Base-by-base conservation (phyloP, 208 protist species). In the Leishmania tarentolae region DNA sequence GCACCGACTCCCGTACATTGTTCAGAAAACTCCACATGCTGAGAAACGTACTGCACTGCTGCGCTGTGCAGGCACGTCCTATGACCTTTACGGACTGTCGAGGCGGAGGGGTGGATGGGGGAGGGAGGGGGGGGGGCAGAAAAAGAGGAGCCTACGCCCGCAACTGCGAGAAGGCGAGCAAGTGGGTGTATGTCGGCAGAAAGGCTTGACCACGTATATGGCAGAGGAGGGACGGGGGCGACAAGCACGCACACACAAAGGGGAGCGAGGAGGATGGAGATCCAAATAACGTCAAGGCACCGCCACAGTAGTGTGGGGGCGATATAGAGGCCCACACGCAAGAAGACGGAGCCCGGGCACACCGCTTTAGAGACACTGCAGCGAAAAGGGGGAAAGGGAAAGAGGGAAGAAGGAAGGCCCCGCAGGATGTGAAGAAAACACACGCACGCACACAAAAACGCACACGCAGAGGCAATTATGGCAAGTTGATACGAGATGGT, bases 1-100 rank as follows among this genome's bases (percentile, higher is more conserved):
- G 76, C 56, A 85, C 76, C 53, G 81, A 85, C 76, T 80, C 81
- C 19, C 81, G 81, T n/a, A 85, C 81, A 42, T 79, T 66, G 57
- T 42, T 82, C 19, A 86, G 53, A 52, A 86, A 81, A 6, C 82
- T 53, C 82, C 82, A 86, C 82, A 86, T 86, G 11, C 17, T 9
- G 17, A 0, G 28, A 46, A 37, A 35, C 15, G 28, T 2, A 42
- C 72, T 40, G 31, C n/a, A 17, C n/a, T 46, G 46, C n/a, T 59
- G 50, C 21, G 46, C 42, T 3, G 46, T n/a, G 17, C 21, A 28
- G 68, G 19, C 69, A 6, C 28, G 42, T 1, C 1, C 28, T 61
- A 15, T 53, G 50, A 17, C 6, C 50, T 17, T 15, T 24, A 31
- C 50, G 21, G 15, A 53, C 50, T 53, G 21, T 53, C 50, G 65